A percentile compares a stretch with the other conserved stretches of the same genome.
Conservation (phyloP, 75 land plant genomes). For the Cunninghamia lanceolata region DNA sequence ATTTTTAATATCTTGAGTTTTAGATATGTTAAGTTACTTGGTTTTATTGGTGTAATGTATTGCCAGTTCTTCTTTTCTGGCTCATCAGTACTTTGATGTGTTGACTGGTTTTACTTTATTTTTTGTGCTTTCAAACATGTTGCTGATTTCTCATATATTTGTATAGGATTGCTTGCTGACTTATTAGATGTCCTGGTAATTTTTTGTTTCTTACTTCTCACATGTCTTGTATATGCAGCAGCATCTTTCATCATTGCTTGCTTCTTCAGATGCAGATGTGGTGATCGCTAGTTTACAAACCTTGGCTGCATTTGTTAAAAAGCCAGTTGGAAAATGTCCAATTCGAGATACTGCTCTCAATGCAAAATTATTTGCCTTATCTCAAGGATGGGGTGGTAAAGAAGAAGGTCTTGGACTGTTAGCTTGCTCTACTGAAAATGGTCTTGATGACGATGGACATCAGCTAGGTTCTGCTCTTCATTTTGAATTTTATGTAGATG, state of each 20-base stretch:
- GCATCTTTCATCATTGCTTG: conserved; percentile 80
- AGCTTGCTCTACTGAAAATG: conserved; percentile 62
- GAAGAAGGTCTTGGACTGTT: conserved; percentile 96
- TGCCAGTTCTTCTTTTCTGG: not conserved
- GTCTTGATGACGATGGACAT: conserved; percentile 48
- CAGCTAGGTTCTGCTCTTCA: conserved; percentile 79
- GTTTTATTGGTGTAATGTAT: not conserved
- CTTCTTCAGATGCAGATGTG: conserved; percentile 87
- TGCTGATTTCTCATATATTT: not conserved
- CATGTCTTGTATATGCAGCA: conserved; percentile 43
- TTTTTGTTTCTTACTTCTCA: not conserved
- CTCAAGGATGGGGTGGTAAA: conserved; percentile 99
- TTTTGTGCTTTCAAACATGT: too few species aligned
- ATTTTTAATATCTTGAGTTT: not conserved
- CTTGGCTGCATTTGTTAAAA: conserved; percentile 84
- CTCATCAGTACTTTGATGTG: not conserved
- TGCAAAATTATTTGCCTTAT: conserved; percentile 76
- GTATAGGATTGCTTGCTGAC: not conserved
- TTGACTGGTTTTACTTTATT: not conserved
- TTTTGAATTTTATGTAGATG: conserved; percentile 85
- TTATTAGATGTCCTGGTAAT: not conserved
- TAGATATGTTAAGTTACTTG: not conserved
- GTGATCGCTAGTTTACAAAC: conserved; percentile 83
- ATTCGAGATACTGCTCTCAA: conserved; percentile 64
- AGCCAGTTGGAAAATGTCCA: conserved; percentile 61